Evolutionary conservation across 768 basidiomycete species (phyloP), one percentile per base, ranked within the genome.

Genomic region (Hygrocybe coccinea): DNA sequence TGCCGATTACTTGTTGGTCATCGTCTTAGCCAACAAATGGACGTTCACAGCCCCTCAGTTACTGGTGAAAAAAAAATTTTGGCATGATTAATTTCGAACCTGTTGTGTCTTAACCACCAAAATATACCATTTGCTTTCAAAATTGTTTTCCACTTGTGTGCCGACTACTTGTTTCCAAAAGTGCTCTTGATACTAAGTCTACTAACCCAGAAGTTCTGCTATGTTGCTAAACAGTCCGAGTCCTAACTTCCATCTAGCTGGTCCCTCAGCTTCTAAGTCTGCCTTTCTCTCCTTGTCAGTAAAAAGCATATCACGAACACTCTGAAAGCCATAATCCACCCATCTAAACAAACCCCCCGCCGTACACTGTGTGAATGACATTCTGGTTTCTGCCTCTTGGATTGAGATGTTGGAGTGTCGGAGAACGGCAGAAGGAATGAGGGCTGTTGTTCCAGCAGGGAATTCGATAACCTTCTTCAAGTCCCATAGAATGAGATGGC

Each of bases 401-500:
- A 66, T 56, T 1, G 50, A 8, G 10, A 56, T 48, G 29, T 67
- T 67, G 3, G 59, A 63, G 47, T 67, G 66, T 1, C 43, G 36
- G 21, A 65, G 17, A 12, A 54, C 48, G 10, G 66, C 66, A 0
- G 66, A 67, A 1, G 68, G 64, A 37, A 70, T 62, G 36, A 65
- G 37, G n/a, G 65, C 61, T 5, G 61, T 62, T 4, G 64, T 29
- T 22, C 63, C 63, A 12, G 56, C 59, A 0, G 62, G 67, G 37
- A 69, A 65, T 25, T 67, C 59, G 19, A 69, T 54, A 4, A 65
- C 37, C 10, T 67, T 50, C 2, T 58, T 50, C 0, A 62, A 48
- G 9, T 68, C 64, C 57, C 63, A 64, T 0, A 71, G 39, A 2
- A 69, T 54, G 2, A 70, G 45, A 15, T 70, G 67, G 12, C 67